phyloP scores from a whole-genome alignment of 2,329 filamentous ascomycete genomes.

The Myotisia sp. region DNA sequence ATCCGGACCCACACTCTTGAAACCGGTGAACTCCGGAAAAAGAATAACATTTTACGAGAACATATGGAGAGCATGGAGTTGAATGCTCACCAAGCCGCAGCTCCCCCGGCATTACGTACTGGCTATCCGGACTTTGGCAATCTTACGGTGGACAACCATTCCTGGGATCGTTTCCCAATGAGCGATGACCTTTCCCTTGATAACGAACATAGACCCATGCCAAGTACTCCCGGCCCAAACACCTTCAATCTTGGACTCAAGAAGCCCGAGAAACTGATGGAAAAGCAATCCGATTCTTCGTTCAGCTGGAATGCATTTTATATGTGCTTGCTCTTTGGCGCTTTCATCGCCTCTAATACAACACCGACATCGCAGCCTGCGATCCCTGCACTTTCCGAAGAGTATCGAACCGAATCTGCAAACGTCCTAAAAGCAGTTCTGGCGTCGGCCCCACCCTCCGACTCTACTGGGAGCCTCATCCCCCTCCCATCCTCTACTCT shows the following conservation, averaged over 20 bases:
- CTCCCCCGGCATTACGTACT: constrained; percentile 44
- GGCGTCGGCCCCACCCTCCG: constrained; percentile 29
- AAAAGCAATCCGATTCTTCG: constrained; percentile 50
- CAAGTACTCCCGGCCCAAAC: constrained; percentile 17
- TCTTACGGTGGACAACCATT: constrained; percentile 58
- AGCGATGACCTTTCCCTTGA: constrained; percentile 46
- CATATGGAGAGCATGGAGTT: constrained; percentile 37
- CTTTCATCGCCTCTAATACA: constrained; percentile 83
- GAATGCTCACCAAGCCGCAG: constrained; percentile 18
- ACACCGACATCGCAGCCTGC: constrained; percentile 46
- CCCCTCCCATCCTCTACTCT: constrained; percentile 14
- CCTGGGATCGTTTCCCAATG: constrained; percentile 73
- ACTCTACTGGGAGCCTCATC: constrained; percentile 38
- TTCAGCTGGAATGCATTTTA: constrained; percentile 52
- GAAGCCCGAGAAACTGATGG: constrained; percentile 25
- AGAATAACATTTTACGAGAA: constrained; percentile 68
- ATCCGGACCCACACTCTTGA: constrained; percentile 79
- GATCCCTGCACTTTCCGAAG: constrained; percentile 35
- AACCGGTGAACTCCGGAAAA: constrained; percentile 81
- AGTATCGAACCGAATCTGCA: constrained; percentile 34
- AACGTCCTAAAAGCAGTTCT: constrained; percentile 35
- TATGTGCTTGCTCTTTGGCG: constrained; percentile 95
- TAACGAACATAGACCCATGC: constrained; percentile 23
- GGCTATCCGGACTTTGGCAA: constrained; percentile 72
- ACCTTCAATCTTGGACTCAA: constrained; percentile 27